phyloP scores from a whole-genome alignment of 2,329 filamentous ascomycete species.

The Colletotrichum acutatum region DNA sequence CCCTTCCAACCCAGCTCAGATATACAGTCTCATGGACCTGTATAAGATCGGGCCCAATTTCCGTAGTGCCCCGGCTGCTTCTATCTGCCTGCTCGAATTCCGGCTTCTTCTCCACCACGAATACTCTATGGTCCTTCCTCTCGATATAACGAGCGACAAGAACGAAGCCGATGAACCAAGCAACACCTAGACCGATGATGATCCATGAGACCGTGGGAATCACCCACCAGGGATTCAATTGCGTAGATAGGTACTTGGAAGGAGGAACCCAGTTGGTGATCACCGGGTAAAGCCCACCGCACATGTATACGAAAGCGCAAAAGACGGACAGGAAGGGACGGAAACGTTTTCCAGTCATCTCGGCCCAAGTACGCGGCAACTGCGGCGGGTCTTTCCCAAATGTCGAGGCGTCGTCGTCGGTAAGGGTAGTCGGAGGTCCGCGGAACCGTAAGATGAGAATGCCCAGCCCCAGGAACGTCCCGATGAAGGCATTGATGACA shows the following conservation, averaged over 20 bases:
- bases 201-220: slow-evolving; percentile 45
- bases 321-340: slow-evolving; percentile 45
- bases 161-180: slow-evolving; percentile 50
- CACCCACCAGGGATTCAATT: slow-evolving; percentile 42
- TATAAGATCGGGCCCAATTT: slow-evolving; percentile 40
- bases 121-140: slow-evolving; percentile 44
- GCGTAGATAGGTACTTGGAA: background rate
- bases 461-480: slow-evolving; percentile 46
- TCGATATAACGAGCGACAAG: slow-evolving; percentile 43
- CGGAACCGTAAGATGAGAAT: slow-evolving; percentile 49
- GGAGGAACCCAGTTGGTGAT: slow-evolving; percentile 47
- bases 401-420: slow-evolving; percentile 14
- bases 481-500: slow-evolving; percentile 48
- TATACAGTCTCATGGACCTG: slow-evolving; percentile 51
- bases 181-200: slow-evolving; percentile 41
- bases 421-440: slow-evolving; percentile 43
- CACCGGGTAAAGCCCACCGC: slow-evolving; percentile 47
- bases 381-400: slow-evolving; percentile 30
- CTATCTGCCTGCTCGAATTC: slow-evolving; percentile 45
- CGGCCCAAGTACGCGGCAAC: slow-evolving; percentile 41
- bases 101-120: slow-evolving; percentile 47
- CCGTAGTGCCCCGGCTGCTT: slow-evolving; percentile 10
- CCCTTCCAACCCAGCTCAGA: slow-evolving; percentile 46
- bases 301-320: slow-evolving; percentile 43
- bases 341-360: slow-evolving; percentile 46